Conservation (phyloP, 2,329 filamentous ascomycete species). For the Monosporascus cannonballus region DNA sequence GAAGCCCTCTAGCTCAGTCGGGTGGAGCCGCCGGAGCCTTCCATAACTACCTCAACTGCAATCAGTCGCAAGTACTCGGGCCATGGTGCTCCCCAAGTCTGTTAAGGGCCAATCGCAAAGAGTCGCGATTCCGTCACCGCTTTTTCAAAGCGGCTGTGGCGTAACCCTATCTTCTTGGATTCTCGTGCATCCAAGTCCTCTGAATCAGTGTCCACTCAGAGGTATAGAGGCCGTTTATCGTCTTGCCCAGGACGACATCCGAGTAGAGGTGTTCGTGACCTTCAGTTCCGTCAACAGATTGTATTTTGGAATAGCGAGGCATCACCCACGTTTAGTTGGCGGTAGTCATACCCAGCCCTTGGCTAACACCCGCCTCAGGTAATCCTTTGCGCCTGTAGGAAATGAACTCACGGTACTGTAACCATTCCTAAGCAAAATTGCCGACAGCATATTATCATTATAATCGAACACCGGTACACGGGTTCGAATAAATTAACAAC, state of each 20-base stretch:
- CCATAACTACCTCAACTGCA: slow-evolving; percentile 2
- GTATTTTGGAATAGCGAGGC: not conserved
- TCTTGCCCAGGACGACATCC: slow-evolving; percentile 27
- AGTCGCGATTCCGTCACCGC: not conserved
- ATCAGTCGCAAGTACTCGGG: slow-evolving; percentile 3
- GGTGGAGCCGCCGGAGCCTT: slow-evolving; percentile 4
- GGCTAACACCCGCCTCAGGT: slow-evolving; percentile 10
- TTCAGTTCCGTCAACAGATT: slow-evolving; percentile 6
- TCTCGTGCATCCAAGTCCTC: slow-evolving; percentile 3
- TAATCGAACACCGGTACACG: slow-evolving; percentile 8
- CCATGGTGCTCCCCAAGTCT: slow-evolving; percentile 2
- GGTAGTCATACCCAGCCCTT: slow-evolving; percentile 5
- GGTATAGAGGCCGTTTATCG: slow-evolving; percentile 23
- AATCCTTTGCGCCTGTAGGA: slow-evolving; percentile 8
- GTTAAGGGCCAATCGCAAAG: slow-evolving; percentile 1
- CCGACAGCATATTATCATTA: slow-evolving; percentile 17
- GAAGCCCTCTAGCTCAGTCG: not conserved
- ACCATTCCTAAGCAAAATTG: slow-evolving; percentile 9
- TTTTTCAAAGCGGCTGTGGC: not conserved
- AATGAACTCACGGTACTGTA: slow-evolving; percentile 8
- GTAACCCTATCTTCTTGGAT: not conserved
- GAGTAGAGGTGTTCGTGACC: slow-evolving; percentile 11
- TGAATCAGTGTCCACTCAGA: slow-evolving; percentile 13
- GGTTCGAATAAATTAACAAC: slow-evolving; percentile 14
- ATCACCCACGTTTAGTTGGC: slow-evolving; percentile 6